phyloP scores from a whole-genome alignment of 805 yeast species.

The Vanderwaltozyma verrucispora region DNA sequence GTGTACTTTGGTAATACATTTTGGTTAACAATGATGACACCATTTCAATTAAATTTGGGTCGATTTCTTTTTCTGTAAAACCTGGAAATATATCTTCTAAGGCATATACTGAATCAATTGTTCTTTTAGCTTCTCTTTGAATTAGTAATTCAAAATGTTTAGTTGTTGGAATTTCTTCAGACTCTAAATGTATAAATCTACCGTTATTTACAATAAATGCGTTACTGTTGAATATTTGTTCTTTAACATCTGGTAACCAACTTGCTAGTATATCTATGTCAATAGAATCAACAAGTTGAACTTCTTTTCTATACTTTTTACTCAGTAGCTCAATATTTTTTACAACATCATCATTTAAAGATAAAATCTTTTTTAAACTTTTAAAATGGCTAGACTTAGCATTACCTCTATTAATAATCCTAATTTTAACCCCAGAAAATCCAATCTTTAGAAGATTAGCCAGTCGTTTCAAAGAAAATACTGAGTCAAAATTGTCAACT shows the following conservation, averaged over 20 bases:
- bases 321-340: slow-evolving; percentile 7
- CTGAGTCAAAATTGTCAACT: slow-evolving; percentile 44
- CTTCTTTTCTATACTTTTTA: neutral
- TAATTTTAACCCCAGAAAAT: slow-evolving; percentile 31
- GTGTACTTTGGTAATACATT: slow-evolving; percentile 30
- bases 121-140: slow-evolving; percentile 37
- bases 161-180: slow-evolving; percentile 14
- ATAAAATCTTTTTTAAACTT: too few relatives aligned
- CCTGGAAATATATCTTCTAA: slow-evolving; percentile 15
- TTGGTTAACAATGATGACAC: slow-evolving; percentile 35
- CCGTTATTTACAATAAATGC: slow-evolving; percentile 44
- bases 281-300: neutral
- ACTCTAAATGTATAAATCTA: slow-evolving; percentile 34
- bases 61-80: slow-evolving; percentile 10
- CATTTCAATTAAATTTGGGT: slow-evolving; percentile 39
- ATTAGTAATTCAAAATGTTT: slow-evolving; percentile 32
- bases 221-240: slow-evolving; percentile 10
- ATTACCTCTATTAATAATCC: slow-evolving; percentile 28
- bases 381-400: too few relatives aligned
- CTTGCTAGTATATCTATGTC: slow-evolving; percentile 4
- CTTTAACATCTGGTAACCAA: slow-evolving; percentile 23
- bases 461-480: slow-evolving; percentile 35
- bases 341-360: too few relatives aligned
- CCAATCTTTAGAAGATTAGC: slow-evolving; percentile 21
- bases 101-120: slow-evolving; percentile 30